phyloP scores from a whole-genome alignment of 2,329 filamentous ascomycete genomes.

The Sporothrix inflata region DNA sequence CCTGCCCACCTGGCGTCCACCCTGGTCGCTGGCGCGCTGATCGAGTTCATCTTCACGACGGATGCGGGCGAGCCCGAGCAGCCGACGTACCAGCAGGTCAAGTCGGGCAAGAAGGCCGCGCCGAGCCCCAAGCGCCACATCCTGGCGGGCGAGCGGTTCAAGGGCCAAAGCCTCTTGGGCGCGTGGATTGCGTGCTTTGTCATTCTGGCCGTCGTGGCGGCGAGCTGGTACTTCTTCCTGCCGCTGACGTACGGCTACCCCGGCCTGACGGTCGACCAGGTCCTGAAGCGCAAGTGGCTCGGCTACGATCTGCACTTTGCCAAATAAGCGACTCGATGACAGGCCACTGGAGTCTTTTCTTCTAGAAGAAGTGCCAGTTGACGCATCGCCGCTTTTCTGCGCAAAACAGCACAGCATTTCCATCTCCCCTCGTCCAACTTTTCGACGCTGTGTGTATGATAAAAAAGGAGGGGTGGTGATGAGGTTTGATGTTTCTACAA shows the following conservation, averaged over 20 bases:
- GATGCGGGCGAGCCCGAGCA: constrained; percentile 68
- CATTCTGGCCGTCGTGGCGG: constrained; percentile 69
- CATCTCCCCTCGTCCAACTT: not conserved
- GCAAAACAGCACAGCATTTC: not conserved
- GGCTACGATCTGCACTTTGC: constrained; percentile 98
- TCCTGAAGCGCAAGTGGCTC: constrained; percentile 88
- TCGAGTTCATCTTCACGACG: constrained; percentile 95
- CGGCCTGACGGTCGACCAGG: constrained; percentile 76
- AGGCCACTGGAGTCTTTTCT: not conserved
- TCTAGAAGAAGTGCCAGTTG: too few relatives aligned
- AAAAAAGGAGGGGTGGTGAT: not conserved
- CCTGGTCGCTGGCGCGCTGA: constrained; percentile 84
- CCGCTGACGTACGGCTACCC: constrained; percentile 95
- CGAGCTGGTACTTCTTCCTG: constrained; percentile 89
- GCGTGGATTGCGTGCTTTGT: constrained; percentile 78
- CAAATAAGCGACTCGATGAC: constrained; percentile 62
- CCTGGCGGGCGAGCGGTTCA: constrained; percentile 80
- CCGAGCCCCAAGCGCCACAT: constrained; percentile 60
- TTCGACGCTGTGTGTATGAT: not conserved
- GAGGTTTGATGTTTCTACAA: not conserved
- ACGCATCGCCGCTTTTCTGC: not conserved
- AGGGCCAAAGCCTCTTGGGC: constrained; percentile 73
- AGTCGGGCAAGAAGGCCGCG: constrained; percentile 51
- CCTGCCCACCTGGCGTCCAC: constrained; percentile 90
- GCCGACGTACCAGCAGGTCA: constrained; percentile 48